phyloP scores from a whole-genome alignment of 1,139 yeast species.

The Yamadazyma siamensis region DNA sequence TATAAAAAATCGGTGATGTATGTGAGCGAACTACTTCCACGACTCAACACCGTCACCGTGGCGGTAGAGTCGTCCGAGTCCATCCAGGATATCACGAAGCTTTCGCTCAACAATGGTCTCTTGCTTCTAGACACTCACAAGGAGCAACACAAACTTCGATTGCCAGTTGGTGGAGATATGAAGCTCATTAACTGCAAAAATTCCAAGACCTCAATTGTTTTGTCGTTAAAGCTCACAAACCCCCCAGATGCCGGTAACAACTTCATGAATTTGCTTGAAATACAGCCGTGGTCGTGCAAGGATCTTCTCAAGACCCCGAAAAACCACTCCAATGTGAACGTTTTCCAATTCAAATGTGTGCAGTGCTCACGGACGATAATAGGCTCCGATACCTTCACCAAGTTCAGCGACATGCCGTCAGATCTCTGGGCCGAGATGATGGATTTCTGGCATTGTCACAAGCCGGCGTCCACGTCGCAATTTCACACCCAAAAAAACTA shows the following conservation, averaged over 20 bases:
- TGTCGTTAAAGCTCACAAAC: constrained; percentile 9
- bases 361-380: constrained; percentile 26
- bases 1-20: constrained; percentile 21
- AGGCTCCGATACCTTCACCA: constrained; percentile 22
- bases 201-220: constrained; percentile 5
- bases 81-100: constrained; percentile 8
- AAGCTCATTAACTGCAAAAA: constrained; percentile 9
- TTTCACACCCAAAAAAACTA: constrained; percentile 20
- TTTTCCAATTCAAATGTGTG: constrained; percentile 33
- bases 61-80: constrained; percentile 20
- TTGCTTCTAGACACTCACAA: constrained; percentile 2
- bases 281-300: constrained; percentile 39
- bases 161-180: constrained; percentile 4
- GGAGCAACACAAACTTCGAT: neutral
- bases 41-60: constrained; percentile 31
- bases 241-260: constrained; percentile 11
- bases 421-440: constrained; percentile 93
- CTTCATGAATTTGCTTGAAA: constrained; percentile 19
- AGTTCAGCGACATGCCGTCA: constrained; percentile 73
- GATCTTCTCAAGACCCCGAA: constrained; percentile 34
- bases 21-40: constrained; percentile 37
- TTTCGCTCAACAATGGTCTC: constrained; percentile 3
- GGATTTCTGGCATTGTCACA: constrained; percentile 99
- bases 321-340: constrained; percentile 18
- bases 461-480: constrained; percentile 51